Evolutionary conservation across 176 grass and related monocot species (phyloP).

Genomic region (Aechmea fasciata): DNA sequence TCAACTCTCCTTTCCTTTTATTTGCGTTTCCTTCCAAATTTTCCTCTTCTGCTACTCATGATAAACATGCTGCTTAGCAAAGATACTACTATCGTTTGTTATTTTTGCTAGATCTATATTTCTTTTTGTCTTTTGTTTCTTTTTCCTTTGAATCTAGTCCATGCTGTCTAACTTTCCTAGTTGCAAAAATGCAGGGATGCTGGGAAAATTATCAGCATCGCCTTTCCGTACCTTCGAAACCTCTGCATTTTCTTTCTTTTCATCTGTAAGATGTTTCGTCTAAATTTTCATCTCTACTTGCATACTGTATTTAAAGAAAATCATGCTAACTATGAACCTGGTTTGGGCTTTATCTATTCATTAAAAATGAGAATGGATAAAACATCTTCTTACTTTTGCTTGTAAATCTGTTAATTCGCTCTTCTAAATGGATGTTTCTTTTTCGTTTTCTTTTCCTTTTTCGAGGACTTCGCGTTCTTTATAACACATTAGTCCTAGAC

Average conservation of each 20-base stretch:
- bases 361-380: too few species aligned
- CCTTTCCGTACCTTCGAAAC: constrained; percentile 27
- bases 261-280: constrained; percentile 34
- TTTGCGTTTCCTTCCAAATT: neutral
- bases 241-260: constrained; percentile 19
- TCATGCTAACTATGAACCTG: neutral
- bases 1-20: too few species aligned
- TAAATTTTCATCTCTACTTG: neutral
- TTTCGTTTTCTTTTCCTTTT: too few species aligned
- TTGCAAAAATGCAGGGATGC: constrained; percentile 1
- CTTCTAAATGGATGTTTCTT: too few species aligned
- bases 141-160: neutral
- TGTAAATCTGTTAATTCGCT: too few species aligned
- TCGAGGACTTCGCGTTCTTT: too few species aligned
- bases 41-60: neutral
- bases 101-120: neutral
- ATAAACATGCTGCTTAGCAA: neutral
- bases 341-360: too few species aligned
- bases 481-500: too few species aligned
- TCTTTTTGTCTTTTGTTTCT: neutral
- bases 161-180: neutral
- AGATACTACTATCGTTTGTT: neutral
- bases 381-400: too few species aligned
- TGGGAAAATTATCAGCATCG: constrained; percentile 11
- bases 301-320: neutral